Percentiles rank a stretch among this genome's conserved stretches.
Conservation (phyloP, 2,329 filamentous ascomycete species). For the Phoma sp. region DNA sequence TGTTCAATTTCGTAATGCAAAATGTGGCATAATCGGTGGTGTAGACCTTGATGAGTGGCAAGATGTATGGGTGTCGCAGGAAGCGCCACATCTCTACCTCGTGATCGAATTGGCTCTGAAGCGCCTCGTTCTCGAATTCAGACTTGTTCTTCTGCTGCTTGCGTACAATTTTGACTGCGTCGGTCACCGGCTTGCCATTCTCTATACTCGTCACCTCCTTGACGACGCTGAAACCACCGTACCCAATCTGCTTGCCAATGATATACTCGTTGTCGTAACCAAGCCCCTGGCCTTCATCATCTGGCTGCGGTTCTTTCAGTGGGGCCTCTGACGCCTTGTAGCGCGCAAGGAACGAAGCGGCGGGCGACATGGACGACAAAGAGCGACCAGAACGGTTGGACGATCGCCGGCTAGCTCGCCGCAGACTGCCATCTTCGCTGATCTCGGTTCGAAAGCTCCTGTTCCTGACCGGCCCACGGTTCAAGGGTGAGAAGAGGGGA, state of each 20-base stretch:
- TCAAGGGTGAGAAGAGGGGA: conserved; percentile 36
- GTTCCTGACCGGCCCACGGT: conserved; percentile 38
- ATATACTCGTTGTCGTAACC: conserved; percentile 68
- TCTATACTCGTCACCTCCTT: conserved; percentile 72
- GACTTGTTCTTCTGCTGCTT: conserved; percentile 63
- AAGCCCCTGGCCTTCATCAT: conserved; percentile 72
- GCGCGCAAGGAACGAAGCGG: conserved; percentile 65
- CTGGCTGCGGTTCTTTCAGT: conserved; percentile 59
- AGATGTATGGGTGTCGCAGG: conserved; percentile 67
- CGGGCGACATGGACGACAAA: conserved; percentile 62
- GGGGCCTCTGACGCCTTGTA: conserved; percentile 52
- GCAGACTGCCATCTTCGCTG: conserved; percentile 44
- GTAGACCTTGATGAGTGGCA: conserved; percentile 69
- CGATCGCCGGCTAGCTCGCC: conserved; percentile 47
- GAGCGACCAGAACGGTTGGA: conserved; percentile 59
- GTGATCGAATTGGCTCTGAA: conserved; percentile 72
- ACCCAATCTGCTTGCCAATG: conserved; percentile 70
- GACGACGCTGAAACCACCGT: conserved; percentile 71
- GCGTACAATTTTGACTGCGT: conserved; percentile 73
- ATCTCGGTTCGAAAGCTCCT: conserved; percentile 44
- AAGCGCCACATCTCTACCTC: conserved; percentile 74
- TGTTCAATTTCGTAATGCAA: conserved; percentile 70
- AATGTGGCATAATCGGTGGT: conserved; percentile 73
- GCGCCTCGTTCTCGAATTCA: conserved; percentile 69
- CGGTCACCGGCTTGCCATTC: conserved; percentile 59